A percentile compares a stretch with the other conserved stretches of the same genome.
Evolutionary conservation across 495 filamentous ascomycete genomes (phyloP).

Genomic region (Recurvomyces mirabilis): DNA sequence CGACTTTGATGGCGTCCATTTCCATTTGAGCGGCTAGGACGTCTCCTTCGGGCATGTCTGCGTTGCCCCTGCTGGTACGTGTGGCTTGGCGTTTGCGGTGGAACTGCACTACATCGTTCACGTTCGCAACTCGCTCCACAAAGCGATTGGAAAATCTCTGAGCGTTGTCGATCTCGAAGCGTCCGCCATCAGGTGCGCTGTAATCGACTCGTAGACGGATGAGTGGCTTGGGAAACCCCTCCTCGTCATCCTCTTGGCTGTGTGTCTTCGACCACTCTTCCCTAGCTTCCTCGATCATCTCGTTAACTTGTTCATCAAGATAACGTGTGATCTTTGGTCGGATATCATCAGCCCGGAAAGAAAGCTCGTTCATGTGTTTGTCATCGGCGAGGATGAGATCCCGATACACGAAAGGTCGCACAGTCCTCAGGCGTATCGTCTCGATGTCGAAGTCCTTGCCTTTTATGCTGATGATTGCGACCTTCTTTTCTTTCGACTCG

Average conservation of each 20-base stretch:
- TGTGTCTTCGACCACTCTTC: slow-evolving; percentile 64
- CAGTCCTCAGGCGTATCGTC: slow-evolving; percentile 71
- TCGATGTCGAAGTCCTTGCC: slow-evolving; percentile 75
- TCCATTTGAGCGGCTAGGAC: slow-evolving; percentile 42
- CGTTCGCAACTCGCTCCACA: slow-evolving; percentile 77
- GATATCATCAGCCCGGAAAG: slow-evolving; percentile 64
- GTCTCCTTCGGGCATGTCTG: slow-evolving; percentile 46
- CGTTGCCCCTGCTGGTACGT: slow-evolving; percentile 30
- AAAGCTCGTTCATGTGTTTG: slow-evolving; percentile 61
- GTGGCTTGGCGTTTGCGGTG: slow-evolving; percentile 66
- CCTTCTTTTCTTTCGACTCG: slow-evolving; percentile 85
- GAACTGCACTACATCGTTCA: slow-evolving; percentile 87
- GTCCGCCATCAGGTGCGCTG: slow-evolving; percentile 72
- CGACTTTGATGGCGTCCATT: slow-evolving; percentile 73
- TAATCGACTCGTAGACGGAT: slow-evolving; percentile 86
- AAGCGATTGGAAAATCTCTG: slow-evolving; percentile 96
- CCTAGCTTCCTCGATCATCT: slow-evolving; percentile 77
- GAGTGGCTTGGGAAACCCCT: slow-evolving; percentile 58
- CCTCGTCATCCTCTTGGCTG: slow-evolving; percentile 41
- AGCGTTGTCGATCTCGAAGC: slow-evolving; percentile 87
- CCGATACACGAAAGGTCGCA: slow-evolving; percentile 78
- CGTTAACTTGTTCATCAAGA: slow-evolving; percentile 65
- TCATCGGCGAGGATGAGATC: slow-evolving; percentile 73
- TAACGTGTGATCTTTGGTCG: slow-evolving; percentile 64
- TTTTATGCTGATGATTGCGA: slow-evolving; percentile 71